These are phyloP conservation scores for Cyclotella baltica DNA, from an alignment of 108 stramenopile genomes.

Conservation along the genomic window DNA sequence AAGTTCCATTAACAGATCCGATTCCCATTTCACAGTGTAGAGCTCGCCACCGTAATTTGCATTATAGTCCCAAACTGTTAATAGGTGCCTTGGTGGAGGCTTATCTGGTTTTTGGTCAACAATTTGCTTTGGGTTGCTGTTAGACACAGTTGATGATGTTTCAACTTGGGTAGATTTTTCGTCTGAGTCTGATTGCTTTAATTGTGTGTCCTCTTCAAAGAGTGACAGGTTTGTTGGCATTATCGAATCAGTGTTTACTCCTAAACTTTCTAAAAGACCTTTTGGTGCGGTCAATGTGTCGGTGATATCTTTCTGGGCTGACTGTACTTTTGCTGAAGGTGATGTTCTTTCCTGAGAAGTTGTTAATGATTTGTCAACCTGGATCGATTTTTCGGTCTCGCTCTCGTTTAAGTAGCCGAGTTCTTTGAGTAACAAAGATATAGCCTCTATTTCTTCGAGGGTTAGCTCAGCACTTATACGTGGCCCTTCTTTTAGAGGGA, in stretches of 20 bases:
- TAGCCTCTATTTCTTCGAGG: slow-evolving; percentile 73
- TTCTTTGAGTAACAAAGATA: slow-evolving; percentile 69
- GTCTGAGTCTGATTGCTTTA: slow-evolving; percentile 4
- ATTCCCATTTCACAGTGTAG: slow-evolving; percentile 87
- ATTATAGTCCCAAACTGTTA: slow-evolving; percentile 83
- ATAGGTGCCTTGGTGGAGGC: slow-evolving; percentile 66
- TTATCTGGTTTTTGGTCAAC: slow-evolving; percentile 36
- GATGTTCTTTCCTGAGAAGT: slow-evolving; percentile 12
- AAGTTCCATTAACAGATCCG: slow-evolving; percentile 72
- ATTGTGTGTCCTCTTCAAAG: slow-evolving; percentile 31
- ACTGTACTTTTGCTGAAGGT: slow-evolving; percentile 52
- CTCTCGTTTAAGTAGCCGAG: slow-evolving; percentile 56
- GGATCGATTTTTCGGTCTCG: slow-evolving; percentile 30
- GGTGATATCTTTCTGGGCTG: slow-evolving; percentile 35
- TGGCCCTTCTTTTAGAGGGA: slow-evolving; percentile 60
- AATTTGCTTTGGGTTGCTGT: neutral
- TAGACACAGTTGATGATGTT: slow-evolving; percentile 17
- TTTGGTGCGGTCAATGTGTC: slow-evolving; percentile 32
- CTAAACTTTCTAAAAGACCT: slow-evolving; percentile 31
- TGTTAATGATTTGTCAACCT: neutral
- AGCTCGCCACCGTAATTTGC: slow-evolving; percentile 82
- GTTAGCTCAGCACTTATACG: slow-evolving; percentile 62
- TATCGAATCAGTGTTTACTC: slow-evolving; percentile 18
- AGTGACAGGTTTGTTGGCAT: slow-evolving; percentile 30
- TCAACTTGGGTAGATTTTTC: slow-evolving; percentile 37